Evolutionary conservation across 148 eudicot species (phyloP).

Genomic region (Silene latifolia): DNA sequence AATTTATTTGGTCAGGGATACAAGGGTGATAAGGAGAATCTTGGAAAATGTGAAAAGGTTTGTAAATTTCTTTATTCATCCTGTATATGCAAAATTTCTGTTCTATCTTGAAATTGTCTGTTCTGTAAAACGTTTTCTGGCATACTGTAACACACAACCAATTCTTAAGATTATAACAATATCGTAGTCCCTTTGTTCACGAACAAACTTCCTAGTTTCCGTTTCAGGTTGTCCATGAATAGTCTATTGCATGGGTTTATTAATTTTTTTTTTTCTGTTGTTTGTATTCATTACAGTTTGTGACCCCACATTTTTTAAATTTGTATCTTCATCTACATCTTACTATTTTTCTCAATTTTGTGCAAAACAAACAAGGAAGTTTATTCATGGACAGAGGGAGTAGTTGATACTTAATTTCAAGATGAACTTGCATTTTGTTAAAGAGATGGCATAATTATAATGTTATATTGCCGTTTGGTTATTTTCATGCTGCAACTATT

Average conservation of each 20-base stretch:
- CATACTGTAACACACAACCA: not conserved
- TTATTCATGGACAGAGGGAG: no score
- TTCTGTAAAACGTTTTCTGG: not conserved
- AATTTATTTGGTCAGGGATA: constrained; percentile 51
- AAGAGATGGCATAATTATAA: not conserved
- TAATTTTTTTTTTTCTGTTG: no score
- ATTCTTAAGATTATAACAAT: not conserved
- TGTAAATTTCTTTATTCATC: not conserved
- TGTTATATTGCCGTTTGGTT: not conserved
- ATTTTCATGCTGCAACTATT: not conserved
- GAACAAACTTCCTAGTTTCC: no score
- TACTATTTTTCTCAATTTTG: no score
- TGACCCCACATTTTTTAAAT: no score
- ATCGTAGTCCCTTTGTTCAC: not conserved
- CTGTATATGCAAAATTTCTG: not conserved
- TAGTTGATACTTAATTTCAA: not conserved
- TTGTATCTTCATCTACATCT: no score
- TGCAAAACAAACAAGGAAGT: no score
- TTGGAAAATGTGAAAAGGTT: constrained; percentile 97
- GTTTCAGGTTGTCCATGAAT: no score
- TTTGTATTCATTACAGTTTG: no score
- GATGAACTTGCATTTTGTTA: not conserved
- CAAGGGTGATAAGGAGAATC: constrained; percentile 70
- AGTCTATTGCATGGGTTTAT: no score
- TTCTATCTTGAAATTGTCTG: not conserved